Evolutionary conservation across 1,139 yeast species (phyloP).

Genomic region (Candida sojae): DNA sequence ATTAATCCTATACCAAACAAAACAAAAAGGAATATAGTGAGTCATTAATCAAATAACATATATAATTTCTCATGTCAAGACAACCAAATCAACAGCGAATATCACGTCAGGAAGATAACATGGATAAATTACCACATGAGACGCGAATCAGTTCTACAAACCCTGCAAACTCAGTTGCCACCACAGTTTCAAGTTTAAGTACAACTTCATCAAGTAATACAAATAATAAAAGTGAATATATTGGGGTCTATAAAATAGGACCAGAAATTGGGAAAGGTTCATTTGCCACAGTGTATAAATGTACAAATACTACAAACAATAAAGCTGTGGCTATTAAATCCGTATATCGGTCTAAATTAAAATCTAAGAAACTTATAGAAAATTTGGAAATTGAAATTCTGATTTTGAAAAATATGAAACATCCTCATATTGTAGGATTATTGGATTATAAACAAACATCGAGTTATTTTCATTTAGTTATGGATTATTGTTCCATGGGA

Average conservation of each 20-base stretch:
- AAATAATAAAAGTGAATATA: conserved; percentile 4
- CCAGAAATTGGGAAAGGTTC: conserved; percentile 54
- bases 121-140: background rate
- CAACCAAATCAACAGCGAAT: background rate
- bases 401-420: conserved; percentile 81
- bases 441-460: conserved; percentile 80
- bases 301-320: conserved; percentile 45
- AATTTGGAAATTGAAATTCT: conserved; percentile 89
- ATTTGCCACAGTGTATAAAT: conserved; percentile 52
- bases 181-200: conserved; percentile 1
- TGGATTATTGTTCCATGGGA: conserved; percentile 97
- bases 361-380: conserved; percentile 81
- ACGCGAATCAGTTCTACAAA: background rate
- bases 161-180: conserved; percentile 2
- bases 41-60: no score
- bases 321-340: conserved; percentile 84
- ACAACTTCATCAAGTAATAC: background rate
- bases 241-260: conserved; percentile 42
- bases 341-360: conserved; percentile 79
- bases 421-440: conserved; percentile 89
- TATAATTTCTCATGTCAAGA: background rate
- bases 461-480: conserved; percentile 83
- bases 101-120: background rate
- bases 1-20: no score
- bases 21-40: no score